A percentile compares a stretch with the other conserved stretches of the same genome.
These are phyloP conservation scores for Metrosideros polymorpha DNA, from an alignment of 441 rosid species.

Conservation along the genomic window DNA sequence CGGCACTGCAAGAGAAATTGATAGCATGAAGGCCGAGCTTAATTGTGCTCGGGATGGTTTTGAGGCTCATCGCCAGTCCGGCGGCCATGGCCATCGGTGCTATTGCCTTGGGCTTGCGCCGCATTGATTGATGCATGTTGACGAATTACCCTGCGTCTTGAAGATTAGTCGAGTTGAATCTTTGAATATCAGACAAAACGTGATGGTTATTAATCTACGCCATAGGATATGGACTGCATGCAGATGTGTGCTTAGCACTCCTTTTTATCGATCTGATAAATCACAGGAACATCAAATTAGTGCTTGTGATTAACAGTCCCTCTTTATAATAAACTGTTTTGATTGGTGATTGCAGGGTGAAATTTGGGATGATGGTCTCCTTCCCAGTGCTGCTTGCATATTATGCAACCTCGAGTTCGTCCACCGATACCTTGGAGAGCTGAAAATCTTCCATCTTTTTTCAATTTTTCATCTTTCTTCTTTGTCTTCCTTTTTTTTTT, in stretches of 20 bases:
- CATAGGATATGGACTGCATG: constrained; percentile 77
- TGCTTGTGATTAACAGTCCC: not conserved
- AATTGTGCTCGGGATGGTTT: constrained; percentile 56
- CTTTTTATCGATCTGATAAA: not conserved
- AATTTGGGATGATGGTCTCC: constrained; percentile 69
- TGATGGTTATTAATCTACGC: constrained; percentile 37
- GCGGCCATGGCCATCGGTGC: constrained; percentile 80
- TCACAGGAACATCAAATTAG: not conserved
- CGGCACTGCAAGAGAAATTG: constrained; percentile 75
- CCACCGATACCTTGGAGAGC: constrained; percentile 11
- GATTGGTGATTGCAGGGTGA: constrained; percentile 42
- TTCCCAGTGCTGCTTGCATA: constrained; percentile 67
- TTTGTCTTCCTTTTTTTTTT: not conserved
- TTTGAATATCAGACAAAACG: not conserved
- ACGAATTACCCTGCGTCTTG: too few relatives aligned
- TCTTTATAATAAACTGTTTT: not conserved
- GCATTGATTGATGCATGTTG: not conserved
- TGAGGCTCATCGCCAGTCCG: constrained; percentile 81
- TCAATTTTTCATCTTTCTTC: not conserved
- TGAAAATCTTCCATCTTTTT: not conserved
- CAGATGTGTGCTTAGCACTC: constrained; percentile 74
- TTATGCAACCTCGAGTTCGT: constrained; percentile 54
- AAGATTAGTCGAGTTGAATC: not conserved
- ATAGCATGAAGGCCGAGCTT: constrained; percentile 64
- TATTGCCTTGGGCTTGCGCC: constrained; percentile 56